Conservation (phyloP, 139 green algal genomes). For the Klebsormidium nitens region DNA sequence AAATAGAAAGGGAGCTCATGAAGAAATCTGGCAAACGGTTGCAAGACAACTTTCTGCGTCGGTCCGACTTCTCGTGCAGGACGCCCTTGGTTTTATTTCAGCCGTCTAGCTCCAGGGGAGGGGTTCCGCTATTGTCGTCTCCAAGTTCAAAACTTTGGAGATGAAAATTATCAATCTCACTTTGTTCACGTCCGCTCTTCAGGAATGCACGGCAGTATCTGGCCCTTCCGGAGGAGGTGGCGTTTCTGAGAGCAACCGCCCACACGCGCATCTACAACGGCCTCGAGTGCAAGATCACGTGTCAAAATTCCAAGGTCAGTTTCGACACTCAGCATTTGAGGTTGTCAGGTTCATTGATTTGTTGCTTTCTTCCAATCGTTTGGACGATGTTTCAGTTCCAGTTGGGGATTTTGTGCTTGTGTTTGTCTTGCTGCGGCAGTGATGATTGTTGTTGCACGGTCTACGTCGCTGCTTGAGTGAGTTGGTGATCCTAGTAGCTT, state of each 20-base stretch:
- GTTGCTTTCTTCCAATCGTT: not conserved
- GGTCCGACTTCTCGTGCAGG: too few relatives aligned
- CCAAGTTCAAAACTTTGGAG: too few relatives aligned
- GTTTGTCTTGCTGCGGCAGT: not conserved
- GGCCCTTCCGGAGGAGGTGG: not conserved
- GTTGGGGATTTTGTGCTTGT: not conserved
- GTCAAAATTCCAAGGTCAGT: slow-evolving; percentile 48
- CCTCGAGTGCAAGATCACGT: slow-evolving; percentile 92
- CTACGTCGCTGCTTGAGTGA: not conserved
- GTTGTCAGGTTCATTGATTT: too few relatives aligned
- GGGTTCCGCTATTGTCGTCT: slow-evolving; percentile 1
- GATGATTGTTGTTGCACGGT: not conserved
- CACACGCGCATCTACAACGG: slow-evolving; percentile 58
- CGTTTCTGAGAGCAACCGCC: not conserved
- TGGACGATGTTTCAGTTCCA: not conserved
- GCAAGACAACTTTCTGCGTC: too few relatives aligned
- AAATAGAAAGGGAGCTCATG: too few relatives aligned
- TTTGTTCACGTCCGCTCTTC: not conserved
- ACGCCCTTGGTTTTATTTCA: too few relatives aligned
- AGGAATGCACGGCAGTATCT: slow-evolving; percentile 5
- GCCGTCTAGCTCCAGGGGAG: not conserved
- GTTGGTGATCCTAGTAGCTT: not conserved
- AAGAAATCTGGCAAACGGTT: too few relatives aligned
- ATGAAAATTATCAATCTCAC: too few relatives aligned
- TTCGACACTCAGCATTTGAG: not conserved